A percentile compares a stretch with the other conserved stretches of the same genome.
phyloP scores from a whole-genome alignment of 331 rosid genomes.

The Rosa hybrid region DNA sequence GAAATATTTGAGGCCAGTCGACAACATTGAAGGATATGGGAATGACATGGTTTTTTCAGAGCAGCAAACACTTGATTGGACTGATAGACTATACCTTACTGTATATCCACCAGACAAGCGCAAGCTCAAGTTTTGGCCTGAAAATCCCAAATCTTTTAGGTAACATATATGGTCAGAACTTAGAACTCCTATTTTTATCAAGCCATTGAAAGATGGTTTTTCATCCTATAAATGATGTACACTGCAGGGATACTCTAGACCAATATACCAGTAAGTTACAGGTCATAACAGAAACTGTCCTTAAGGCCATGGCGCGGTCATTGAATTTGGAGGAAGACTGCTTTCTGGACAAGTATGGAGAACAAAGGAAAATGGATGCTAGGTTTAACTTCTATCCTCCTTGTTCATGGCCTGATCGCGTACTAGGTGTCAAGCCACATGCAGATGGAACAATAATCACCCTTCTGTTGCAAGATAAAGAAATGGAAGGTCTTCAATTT shows the following conservation, averaged over 20 bases:
- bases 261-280: constrained; percentile 23
- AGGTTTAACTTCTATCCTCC: constrained; percentile 61
- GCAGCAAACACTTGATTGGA: constrained; percentile 66
- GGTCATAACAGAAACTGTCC: background rate
- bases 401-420: constrained; percentile 39
- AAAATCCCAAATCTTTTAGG: constrained; percentile 55
- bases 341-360: constrained; percentile 51
- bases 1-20: constrained; percentile 43
- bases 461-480: constrained; percentile 58
- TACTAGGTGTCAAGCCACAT: constrained; percentile 55
- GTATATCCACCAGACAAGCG: constrained; percentile 35
- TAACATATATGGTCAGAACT: constrained; percentile 3
- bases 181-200: background rate
- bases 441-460: constrained; percentile 65
- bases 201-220: background rate
- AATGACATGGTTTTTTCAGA: constrained; percentile 42
- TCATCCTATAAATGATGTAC: background rate
- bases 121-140: constrained; percentile 57
- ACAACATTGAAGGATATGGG: constrained; percentile 64
- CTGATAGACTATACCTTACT: constrained; percentile 34
- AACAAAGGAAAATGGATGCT: constrained; percentile 27
- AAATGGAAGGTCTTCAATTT: constrained; percentile 73
- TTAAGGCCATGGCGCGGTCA: constrained; percentile 47
- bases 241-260: constrained; percentile 29
- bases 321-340: constrained; percentile 61